phyloP scores from a whole-genome alignment of 2,329 filamentous ascomycete genomes.

The Nigrospora sphaerica region DNA sequence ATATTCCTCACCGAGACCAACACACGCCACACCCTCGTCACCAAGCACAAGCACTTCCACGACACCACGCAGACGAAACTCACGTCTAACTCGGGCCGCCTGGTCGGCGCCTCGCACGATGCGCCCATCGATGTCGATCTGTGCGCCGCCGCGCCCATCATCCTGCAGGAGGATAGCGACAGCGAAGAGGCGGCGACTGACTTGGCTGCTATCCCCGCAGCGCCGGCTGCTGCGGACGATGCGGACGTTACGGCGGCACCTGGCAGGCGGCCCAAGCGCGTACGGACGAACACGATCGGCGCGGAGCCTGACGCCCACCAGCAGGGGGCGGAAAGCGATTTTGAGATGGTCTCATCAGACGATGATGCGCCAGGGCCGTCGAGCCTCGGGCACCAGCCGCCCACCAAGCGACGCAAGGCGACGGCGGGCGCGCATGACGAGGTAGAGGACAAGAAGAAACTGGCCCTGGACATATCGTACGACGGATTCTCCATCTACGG shows the following conservation, averaged over 20 bases:
- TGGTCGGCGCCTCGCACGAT: slow-evolving; percentile 50
- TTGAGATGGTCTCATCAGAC: slow-evolving; percentile 23
- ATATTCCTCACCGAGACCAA: slow-evolving; percentile 86
- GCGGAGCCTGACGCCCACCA: slow-evolving; percentile 9
- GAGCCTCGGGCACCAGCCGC: slow-evolving; percentile 25
- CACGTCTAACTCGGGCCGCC: slow-evolving; percentile 54
- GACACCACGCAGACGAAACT: slow-evolving; percentile 46
- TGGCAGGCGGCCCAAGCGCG: slow-evolving; percentile 20
- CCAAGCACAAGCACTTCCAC: slow-evolving; percentile 74
- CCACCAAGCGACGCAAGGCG: slow-evolving; percentile 38
- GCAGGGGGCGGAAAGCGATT: slow-evolving; percentile 19
- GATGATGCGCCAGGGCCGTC: slow-evolving; percentile 19
- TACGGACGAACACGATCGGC: slow-evolving; percentile 19
- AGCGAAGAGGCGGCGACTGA: slow-evolving; percentile 46
- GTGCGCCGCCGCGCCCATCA: slow-evolving; percentile 22
- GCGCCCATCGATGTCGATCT: slow-evolving; percentile 45
- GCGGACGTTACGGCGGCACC: slow-evolving; percentile 10
- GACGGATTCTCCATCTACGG: slow-evolving; percentile 96
- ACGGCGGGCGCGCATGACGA: slow-evolving; percentile 23
- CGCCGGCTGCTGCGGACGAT: slow-evolving; percentile 19
- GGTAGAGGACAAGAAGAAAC: slow-evolving; percentile 79
- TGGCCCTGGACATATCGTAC: slow-evolving; percentile 78
- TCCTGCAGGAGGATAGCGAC: slow-evolving; percentile 51
- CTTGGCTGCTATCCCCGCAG: slow-evolving; percentile 48
- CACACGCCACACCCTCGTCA: slow-evolving; percentile 78